Percentiles rank a stretch among this genome's conserved stretches.
Evolutionary conservation across 768 basidiomycete genomes (phyloP).

Genomic region (Chalciporus piperatus): DNA sequence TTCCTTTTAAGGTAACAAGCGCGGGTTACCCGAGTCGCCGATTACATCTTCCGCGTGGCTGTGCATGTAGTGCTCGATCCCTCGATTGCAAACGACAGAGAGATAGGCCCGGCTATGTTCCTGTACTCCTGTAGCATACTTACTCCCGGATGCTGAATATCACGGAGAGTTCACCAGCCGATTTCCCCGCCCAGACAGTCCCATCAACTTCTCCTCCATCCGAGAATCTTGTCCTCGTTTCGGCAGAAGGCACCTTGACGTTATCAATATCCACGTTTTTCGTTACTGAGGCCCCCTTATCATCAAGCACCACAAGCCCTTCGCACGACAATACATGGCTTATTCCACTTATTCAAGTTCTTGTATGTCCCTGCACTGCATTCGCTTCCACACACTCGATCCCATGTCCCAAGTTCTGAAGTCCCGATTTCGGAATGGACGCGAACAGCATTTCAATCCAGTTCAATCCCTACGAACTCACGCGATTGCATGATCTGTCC

Average conservation of each 20-base stretch:
- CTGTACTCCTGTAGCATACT: too few species aligned
- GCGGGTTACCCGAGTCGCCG: constrained; percentile 1
- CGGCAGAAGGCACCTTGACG: background rate
- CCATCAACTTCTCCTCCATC: background rate
- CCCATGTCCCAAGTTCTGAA: too few species aligned
- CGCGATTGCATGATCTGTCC: background rate
- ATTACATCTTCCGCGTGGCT: background rate
- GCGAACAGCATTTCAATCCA: too few species aligned
- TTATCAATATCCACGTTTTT: constrained; percentile 2
- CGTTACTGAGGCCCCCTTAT: constrained; percentile 2
- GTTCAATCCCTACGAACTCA: background rate
- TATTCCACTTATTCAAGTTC: too few species aligned
- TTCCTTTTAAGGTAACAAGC: constrained; percentile 6
- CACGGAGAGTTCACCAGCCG: background rate
- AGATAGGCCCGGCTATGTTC: too few species aligned
- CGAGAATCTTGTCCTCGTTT: background rate
- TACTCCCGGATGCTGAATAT: too few species aligned
- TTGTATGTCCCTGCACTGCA: too few species aligned
- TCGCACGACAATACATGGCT: background rate
- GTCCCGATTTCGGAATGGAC: too few species aligned
- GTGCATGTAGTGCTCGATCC: background rate
- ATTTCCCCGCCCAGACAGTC: background rate
- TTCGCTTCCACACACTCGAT: too few species aligned
- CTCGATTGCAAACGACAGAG: too few species aligned
- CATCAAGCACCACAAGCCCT: background rate